These are phyloP conservation scores for Hyphodiscus sp. DNA, from an alignment of 2,329 filamentous ascomycete genomes.

Conservation along the genomic window DNA sequence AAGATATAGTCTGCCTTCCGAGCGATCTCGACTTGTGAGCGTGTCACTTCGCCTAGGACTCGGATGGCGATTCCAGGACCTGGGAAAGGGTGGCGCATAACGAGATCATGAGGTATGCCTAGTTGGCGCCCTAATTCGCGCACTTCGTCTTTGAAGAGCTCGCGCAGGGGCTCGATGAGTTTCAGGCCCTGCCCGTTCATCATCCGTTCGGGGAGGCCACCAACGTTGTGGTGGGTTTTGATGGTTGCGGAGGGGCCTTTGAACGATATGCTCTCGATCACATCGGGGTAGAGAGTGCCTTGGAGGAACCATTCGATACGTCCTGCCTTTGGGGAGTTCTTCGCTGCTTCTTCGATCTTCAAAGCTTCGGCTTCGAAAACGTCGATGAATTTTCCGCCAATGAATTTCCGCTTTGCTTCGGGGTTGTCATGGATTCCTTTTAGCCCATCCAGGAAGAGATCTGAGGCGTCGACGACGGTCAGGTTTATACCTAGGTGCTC, in stretches of 20 bases:
- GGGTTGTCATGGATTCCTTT: conserved; percentile 68
- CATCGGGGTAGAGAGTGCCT: conserved; percentile 62
- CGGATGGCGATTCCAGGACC: conserved; percentile 54
- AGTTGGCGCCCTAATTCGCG: conserved; percentile 30
- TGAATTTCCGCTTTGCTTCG: conserved; percentile 87
- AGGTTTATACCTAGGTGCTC: conserved; percentile 84
- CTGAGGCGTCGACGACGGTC: conserved; percentile 73
- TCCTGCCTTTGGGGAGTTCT: conserved; percentile 59
- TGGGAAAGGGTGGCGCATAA: conserved; percentile 2
- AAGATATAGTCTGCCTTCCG: conserved; percentile 74
- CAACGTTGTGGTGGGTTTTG: conserved; percentile 38
- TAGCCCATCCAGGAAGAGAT: conserved; percentile 71
- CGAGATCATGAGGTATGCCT: neutral
- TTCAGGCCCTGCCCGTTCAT: conserved; percentile 46
- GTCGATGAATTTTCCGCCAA: conserved; percentile 67
- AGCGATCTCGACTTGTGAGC: conserved; percentile 70
- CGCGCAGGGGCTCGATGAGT: conserved; percentile 71
- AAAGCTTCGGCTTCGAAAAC: conserved; percentile 76
- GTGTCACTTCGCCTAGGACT: conserved; percentile 76
- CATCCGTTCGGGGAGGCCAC: conserved; percentile 55
- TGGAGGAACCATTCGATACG: conserved; percentile 83
- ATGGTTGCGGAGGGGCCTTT: conserved; percentile 63
- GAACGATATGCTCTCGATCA: conserved; percentile 54
- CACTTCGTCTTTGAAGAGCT: conserved; percentile 82
- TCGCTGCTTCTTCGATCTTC: conserved; percentile 65